Percentiles rank a stretch among this genome's conserved stretches.
These are phyloP conservation scores for Dactylorhiza incarnata DNA, from an alignment of 106 monocot species.

Conservation along the genomic window DNA sequence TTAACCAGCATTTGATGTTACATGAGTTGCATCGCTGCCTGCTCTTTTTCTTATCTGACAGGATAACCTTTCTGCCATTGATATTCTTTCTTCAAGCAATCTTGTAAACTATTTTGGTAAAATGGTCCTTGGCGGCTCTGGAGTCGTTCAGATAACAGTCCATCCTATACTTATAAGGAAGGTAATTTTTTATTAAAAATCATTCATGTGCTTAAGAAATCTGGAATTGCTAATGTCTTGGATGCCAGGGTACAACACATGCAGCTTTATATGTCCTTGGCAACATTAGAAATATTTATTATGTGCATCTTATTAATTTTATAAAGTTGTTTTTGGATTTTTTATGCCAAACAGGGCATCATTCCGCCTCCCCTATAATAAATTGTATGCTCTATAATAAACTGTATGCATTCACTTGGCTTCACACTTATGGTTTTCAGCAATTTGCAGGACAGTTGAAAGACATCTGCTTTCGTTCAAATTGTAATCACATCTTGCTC, in stretches of 20 bases:
- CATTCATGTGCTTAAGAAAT: background rate
- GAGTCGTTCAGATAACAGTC: constrained; percentile 87
- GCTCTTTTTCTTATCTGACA: constrained; percentile 20
- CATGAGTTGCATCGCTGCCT: background rate
- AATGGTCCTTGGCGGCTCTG: constrained; percentile 96
- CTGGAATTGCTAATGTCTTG: background rate
- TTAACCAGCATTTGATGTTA: background rate
- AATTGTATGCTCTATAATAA: too few relatives aligned
- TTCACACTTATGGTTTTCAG: too few relatives aligned
- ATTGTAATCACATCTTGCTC: too few relatives aligned
- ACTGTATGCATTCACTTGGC: too few relatives aligned
- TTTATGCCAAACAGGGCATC: too few relatives aligned
- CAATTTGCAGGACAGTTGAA: too few relatives aligned
- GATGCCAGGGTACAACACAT: constrained; percentile 72
- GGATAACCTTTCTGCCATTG: constrained; percentile 99
- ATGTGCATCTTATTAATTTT: too few relatives aligned
- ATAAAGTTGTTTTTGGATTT: too few relatives aligned
- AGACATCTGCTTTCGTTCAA: too few relatives aligned
- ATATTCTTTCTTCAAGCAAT: constrained; percentile 96
- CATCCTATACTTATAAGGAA: constrained; percentile 92
- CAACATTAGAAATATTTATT: constrained; percentile 98
- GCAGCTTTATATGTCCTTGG: constrained; percentile 95
- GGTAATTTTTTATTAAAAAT: constrained; percentile 28
- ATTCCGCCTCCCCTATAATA: too few relatives aligned
- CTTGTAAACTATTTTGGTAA: constrained; percentile 99